phyloP scores from a whole-genome alignment of 2,329 filamentous ascomycete genomes.

The Pseudocercospora pini-densiflorae region DNA sequence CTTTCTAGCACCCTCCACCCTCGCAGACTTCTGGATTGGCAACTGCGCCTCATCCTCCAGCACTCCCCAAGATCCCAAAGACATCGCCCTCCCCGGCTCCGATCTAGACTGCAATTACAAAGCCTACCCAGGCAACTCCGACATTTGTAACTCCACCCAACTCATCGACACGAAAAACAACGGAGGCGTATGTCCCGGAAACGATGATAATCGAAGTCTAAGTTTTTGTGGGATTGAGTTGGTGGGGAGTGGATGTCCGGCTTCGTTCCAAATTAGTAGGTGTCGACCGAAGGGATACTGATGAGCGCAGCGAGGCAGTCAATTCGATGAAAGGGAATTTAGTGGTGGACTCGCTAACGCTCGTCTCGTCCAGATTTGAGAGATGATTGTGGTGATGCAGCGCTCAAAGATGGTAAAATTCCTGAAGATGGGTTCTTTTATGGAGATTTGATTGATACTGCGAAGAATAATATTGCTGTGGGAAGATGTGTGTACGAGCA shows the following conservation, averaged over 20 bases:
- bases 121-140: neutral
- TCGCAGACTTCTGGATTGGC: slow-evolving; percentile 22
- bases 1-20: neutral
- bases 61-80: neutral
- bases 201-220: slow-evolving; percentile 16
- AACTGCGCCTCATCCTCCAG: slow-evolving; percentile 16
- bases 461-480: slow-evolving; percentile 23
- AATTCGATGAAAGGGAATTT: too few species aligned
- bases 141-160: slow-evolving; percentile 14
- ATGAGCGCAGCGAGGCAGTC: too few species aligned
- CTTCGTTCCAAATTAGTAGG: slow-evolving; percentile 12
- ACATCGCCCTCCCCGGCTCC: slow-evolving; percentile 15
- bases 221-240: slow-evolving; percentile 14
- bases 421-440: slow-evolving; percentile 21
- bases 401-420: slow-evolving; percentile 1
- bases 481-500: slow-evolving; percentile 23
- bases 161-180: slow-evolving; percentile 17
- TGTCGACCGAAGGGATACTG: neutral
- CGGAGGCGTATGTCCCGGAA: slow-evolving; percentile 21
- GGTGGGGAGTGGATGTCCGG: slow-evolving; percentile 14
- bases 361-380: neutral
- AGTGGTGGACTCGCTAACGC: neutral
- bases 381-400: slow-evolving; percentile 22
- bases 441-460: slow-evolving; percentile 21
- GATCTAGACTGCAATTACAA: slow-evolving; percentile 22